phyloP scores from a whole-genome alignment of 148 eudicot genomes.

The Pouteria glomerata region DNA sequence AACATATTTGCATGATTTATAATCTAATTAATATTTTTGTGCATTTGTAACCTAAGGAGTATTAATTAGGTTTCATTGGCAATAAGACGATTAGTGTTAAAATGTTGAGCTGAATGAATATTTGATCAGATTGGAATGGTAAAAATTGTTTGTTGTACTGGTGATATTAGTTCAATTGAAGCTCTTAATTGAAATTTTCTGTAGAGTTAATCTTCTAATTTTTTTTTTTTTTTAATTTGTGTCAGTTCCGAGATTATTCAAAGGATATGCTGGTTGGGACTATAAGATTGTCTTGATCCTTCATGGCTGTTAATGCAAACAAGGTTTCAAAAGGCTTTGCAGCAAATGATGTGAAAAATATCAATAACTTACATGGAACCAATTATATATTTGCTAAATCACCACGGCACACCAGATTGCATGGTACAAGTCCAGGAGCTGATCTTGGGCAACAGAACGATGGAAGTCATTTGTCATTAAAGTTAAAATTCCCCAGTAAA shows the following conservation, averaged over 20 bases:
- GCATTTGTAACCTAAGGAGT: too few relatives aligned
- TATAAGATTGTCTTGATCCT: slow-evolving; percentile 4
- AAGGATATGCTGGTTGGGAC: slow-evolving; percentile 10
- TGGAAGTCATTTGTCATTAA: slow-evolving; percentile 31
- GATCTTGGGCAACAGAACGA: slow-evolving; percentile 32
- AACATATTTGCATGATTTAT: too few relatives aligned
- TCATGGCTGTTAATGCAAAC: slow-evolving; percentile 20
- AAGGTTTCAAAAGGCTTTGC: slow-evolving; percentile 1
- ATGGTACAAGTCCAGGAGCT: slow-evolving; percentile 29
- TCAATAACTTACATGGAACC: slow-evolving; percentile 38
- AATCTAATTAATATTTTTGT: too few relatives aligned
- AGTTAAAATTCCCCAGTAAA: slow-evolving; percentile 29
- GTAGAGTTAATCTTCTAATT: not conserved
- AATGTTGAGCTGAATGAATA: not conserved
- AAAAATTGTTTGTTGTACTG: not conserved
- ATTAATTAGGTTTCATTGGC: not conserved
- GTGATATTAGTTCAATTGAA: not conserved
- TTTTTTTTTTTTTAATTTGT: not conserved
- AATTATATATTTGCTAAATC: slow-evolving; percentile 41
- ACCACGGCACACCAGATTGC: slow-evolving; percentile 37
- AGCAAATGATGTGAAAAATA: slow-evolving; percentile 15
- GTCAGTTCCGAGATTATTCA: slow-evolving; percentile 6
- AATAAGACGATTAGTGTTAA: not conserved
- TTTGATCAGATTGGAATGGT: not conserved
- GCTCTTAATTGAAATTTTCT: not conserved